A percentile compares a stretch with the other conserved stretches of the same genome.
phyloP scores from a whole-genome alignment of 2,329 filamentous ascomycete genomes.

The Aureobasidium sp. region DNA sequence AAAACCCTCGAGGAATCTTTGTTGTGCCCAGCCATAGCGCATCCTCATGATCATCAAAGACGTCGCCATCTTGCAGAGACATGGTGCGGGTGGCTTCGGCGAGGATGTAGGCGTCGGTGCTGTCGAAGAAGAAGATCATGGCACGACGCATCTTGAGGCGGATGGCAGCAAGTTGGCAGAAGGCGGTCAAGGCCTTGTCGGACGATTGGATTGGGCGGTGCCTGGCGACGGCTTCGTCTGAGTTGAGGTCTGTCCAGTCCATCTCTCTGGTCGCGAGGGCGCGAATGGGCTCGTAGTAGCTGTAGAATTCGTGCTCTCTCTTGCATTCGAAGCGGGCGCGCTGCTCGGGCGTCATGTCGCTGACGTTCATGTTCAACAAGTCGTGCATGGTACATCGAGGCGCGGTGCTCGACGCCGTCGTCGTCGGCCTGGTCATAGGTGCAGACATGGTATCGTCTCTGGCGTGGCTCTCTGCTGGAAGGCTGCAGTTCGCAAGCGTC shows the following conservation, averaged over 20 bases:
- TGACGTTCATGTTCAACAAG: not conserved
- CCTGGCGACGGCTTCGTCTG: slow-evolving; percentile 9
- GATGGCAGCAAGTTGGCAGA: slow-evolving; percentile 29
- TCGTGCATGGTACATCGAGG: not conserved
- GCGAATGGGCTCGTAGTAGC: slow-evolving; percentile 18
- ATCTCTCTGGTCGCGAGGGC: slow-evolving; percentile 11
- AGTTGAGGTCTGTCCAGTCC: slow-evolving; percentile 13
- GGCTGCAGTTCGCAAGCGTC: not conserved
- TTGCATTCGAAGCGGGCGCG: slow-evolving; percentile 6
- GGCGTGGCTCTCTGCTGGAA: not conserved
- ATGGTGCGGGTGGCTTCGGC: slow-evolving; percentile 40
- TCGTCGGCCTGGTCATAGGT: not conserved
- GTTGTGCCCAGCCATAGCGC: slow-evolving; percentile 28
- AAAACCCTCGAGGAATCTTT: slow-evolving; percentile 25
- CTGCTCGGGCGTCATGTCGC: not conserved
- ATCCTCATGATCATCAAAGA: slow-evolving; percentile 28
- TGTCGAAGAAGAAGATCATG: slow-evolving; percentile 40
- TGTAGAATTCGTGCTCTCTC: slow-evolving; percentile 17
- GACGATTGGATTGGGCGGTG: slow-evolving; percentile 1
- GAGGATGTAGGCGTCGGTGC: slow-evolving; percentile 40
- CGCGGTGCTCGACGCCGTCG: not conserved
- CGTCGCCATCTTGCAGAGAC: slow-evolving; percentile 28
- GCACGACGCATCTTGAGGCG: slow-evolving; percentile 28
- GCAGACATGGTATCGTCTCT: not conserved
- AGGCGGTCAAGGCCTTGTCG: slow-evolving; percentile 28